Evolutionary conservation across 2,329 filamentous ascomycete genomes (phyloP), one percentile per base, ranked within the genome.

Genomic region (Lachnellula occidentalis): DNA sequence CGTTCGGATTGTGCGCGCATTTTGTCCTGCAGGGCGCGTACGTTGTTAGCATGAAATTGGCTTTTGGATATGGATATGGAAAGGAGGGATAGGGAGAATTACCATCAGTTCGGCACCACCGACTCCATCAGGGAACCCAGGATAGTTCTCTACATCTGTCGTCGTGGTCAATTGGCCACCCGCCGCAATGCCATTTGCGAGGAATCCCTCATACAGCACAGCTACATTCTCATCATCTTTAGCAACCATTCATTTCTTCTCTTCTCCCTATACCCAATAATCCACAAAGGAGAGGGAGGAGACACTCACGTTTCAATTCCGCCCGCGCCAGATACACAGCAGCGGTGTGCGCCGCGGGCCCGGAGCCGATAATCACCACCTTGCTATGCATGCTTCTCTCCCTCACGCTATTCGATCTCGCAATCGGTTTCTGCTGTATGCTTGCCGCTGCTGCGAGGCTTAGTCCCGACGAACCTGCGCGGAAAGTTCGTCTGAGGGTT

Each of bases 121-220:
- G 71, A 99, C 91, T 60, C 87, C 88, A 66, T 89, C 82, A 67
- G 89, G 88, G 77, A 97, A 99, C 47, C 94, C 94, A 24, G 94
- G 94, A 75, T 87, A 99, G 81, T 99, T 99, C 79, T 99, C 94
- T 57, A 99, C 85, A 64, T 99, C 95, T 67, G 95, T 97, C 53
- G 94, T 99, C 24, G 95, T 99, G 53, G 95, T 99, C 64, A 99
- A 81, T 79, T 99, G 94, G 55, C 94, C 94, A 64, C 94, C 94
- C 45, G 94, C 90, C 6, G 94, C 94, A 67, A 95, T 95, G 68
- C 92, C 94, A 70, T 96, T 94, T 66, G 94, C 94, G 72, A 99
- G 85, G 81, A 99, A 96, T 65, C 94, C 94, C 77, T 99, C 94
- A 72, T 97, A 99, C 64, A 99, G 80, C 60, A 96, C 88, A 60